Conservation (phyloP, 2,329 filamentous ascomycete genomes). For the Aspergillus niger region DNA sequence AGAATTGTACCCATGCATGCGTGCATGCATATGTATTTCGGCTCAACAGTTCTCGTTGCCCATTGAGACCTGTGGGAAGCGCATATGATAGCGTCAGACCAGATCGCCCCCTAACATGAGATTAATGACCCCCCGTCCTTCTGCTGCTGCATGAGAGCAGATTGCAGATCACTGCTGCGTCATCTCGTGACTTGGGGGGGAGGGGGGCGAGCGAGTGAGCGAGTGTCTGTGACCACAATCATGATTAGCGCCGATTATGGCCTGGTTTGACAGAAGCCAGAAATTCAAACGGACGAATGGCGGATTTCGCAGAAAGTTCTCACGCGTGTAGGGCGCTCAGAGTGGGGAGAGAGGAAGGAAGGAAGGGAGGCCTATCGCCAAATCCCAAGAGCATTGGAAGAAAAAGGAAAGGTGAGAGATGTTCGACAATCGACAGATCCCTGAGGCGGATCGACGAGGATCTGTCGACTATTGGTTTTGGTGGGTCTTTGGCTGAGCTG, state of each 20-base stretch:
- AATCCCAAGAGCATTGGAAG: conserved; percentile 8
- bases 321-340: not conserved
- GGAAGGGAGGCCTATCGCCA: not conserved
- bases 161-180: conserved; percentile 22
- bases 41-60: conserved; percentile 13
- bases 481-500: conserved; percentile 33
- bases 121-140: conserved; percentile 6
- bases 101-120: conserved; percentile 23
- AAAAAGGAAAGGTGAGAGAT: conserved; percentile 20
- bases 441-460: conserved; percentile 38
- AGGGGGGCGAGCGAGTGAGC: not conserved
- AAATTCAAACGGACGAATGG: conserved; percentile 16
- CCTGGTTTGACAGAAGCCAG: conserved; percentile 17
- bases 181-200: conserved; percentile 22
- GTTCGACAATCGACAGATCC: conserved; percentile 31
- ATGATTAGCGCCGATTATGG: conserved; percentile 16
- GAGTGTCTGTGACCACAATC: conserved; percentile 18
- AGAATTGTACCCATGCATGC: conserved; percentile 7
- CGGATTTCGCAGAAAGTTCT: not conserved
- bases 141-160: conserved; percentile 20
- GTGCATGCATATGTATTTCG: conserved; percentile 16
- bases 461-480: conserved; percentile 44
- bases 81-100: conserved; percentile 21
- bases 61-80: conserved; percentile 12
- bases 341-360: not conserved